A percentile compares a stretch with the other conserved stretches of the same genome.
phyloP scores from a whole-genome alignment of 2,329 filamentous ascomycete species.

The Aspergillus sp. region DNA sequence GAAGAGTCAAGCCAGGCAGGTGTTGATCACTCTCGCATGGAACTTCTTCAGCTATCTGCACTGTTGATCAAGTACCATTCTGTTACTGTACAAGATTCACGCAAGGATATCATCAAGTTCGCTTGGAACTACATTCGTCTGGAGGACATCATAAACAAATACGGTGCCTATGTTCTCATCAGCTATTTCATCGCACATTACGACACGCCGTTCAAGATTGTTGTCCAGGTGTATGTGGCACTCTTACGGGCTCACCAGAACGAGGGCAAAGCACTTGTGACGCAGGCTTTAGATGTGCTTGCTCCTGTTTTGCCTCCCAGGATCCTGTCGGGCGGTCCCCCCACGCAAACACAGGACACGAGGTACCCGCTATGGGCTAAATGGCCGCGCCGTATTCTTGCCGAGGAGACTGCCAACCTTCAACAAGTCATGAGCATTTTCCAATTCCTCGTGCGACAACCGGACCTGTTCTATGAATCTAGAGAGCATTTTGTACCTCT shows the following conservation, averaged over 20 bases:
- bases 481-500: conserved; percentile 86
- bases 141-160: conserved; percentile 99
- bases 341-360: conserved; percentile 64
- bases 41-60: conserved; percentile 90
- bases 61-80: conserved; percentile 95
- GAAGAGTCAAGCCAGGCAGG: conserved; percentile 83
- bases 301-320: conserved; percentile 91
- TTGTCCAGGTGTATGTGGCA: conserved; percentile 90
- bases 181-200: conserved; percentile 97
- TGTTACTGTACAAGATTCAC: conserved; percentile 79
- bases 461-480: conserved; percentile 91
- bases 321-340: conserved; percentile 50
- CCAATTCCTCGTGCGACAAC: conserved; percentile 90
- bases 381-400: conserved; percentile 83
- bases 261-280: conserved; percentile 86
- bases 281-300: conserved; percentile 89
- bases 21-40: conserved; percentile 94
- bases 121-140: conserved; percentile 97
- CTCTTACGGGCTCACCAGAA: conserved; percentile 91
- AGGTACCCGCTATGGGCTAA: conserved; percentile 83
- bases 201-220: conserved; percentile 94
- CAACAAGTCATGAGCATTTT: conserved; percentile 98
- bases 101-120: conserved; percentile 99
- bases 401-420: conserved; percentile 91
- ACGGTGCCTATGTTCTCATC: conserved; percentile 94